Percentiles rank a stretch among this genome's conserved stretches.
Evolutionary conservation across 768 basidiomycete species (phyloP).

Genomic region (Serendipita sp.): DNA sequence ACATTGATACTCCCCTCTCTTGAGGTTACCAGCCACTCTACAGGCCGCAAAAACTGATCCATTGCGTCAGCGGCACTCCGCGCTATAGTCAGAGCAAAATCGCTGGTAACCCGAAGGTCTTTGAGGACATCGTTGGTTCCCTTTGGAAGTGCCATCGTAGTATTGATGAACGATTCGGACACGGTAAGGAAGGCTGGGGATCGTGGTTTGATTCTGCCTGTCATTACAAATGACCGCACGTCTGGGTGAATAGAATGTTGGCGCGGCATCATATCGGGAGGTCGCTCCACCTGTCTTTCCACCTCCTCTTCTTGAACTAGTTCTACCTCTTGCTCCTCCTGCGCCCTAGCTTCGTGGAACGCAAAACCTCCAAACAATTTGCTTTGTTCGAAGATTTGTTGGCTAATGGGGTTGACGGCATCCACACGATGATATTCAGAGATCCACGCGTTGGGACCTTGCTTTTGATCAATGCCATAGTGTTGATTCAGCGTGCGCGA

Average conservation of each 20-base stretch:
- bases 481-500: constrained; percentile 6
- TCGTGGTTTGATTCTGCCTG: constrained; percentile 15
- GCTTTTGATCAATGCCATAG: background rate
- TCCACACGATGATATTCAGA: background rate
- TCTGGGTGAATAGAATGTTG: constrained; percentile 16
- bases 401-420: background rate
- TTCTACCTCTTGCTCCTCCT: constrained; percentile 38
- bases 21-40: constrained; percentile 27
- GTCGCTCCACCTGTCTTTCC: constrained; percentile 26
- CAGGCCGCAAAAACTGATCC: constrained; percentile 23
- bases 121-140: constrained; percentile 11
- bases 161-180: constrained; percentile 14
- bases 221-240: constrained; percentile 18
- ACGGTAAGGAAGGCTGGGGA: background rate
- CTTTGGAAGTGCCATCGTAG: constrained; percentile 11
- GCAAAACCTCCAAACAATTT: background rate
- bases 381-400: background rate
- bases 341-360: constrained; percentile 16
- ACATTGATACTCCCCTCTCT: constrained; percentile 8
- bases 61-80: constrained; percentile 11
- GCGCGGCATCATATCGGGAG: constrained; percentile 18
- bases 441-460: background rate
- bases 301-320: constrained; percentile 27
- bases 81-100: constrained; percentile 21
- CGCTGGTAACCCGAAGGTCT: constrained; percentile 21